Percentiles rank a stretch among this genome's conserved stretches.
These are phyloP conservation scores for Wallacemonas rigidus DNA, from an alignment of 208 protist genomes.

Conservation along the genomic window DNA sequence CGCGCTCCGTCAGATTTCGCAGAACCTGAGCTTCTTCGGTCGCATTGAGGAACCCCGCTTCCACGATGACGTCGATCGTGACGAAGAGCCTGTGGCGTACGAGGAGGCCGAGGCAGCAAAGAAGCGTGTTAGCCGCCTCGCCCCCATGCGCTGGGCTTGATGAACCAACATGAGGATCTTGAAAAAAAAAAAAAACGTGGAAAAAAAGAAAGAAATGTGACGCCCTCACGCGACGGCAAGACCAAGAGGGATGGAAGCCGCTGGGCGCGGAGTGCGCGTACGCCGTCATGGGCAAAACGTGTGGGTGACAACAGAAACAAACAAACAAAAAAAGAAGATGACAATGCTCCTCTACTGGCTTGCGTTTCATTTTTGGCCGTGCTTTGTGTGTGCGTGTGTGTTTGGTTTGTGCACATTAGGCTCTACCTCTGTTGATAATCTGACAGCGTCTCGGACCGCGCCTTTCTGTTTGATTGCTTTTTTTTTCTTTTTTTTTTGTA, in stretches of 20 bases:
- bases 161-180: neutral
- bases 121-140: conserved; percentile 28
- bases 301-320: neutral
- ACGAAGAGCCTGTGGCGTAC: conserved; percentile 52
- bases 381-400: too few species aligned
- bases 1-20: conserved; percentile 19
- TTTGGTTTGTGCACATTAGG: too few species aligned
- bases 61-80: conserved; percentile 42
- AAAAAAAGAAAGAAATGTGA: neutral
- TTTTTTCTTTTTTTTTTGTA: conserved; percentile 21
- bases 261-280: too few species aligned
- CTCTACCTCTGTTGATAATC: too few species aligned
- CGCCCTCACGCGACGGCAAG: too few species aligned
- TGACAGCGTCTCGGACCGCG: conserved; percentile 3
- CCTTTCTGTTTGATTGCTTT: conserved; percentile 28
- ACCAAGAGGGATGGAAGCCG: too few species aligned
- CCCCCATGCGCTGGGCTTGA: conserved; percentile 14
- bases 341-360: neutral
- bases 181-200: conserved; percentile 6
- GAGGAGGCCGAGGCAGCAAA: conserved; percentile 36
- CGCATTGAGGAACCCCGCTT: conserved; percentile 55
- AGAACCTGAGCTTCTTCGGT: conserved; percentile 61
- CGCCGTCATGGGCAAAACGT: conserved; percentile 7
- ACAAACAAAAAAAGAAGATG: conserved; percentile 15
- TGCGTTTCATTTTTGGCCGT: too few species aligned